phyloP scores from a whole-genome alignment of 495 filamentous ascomycete species.

The Lasiosphaeria hispida region DNA sequence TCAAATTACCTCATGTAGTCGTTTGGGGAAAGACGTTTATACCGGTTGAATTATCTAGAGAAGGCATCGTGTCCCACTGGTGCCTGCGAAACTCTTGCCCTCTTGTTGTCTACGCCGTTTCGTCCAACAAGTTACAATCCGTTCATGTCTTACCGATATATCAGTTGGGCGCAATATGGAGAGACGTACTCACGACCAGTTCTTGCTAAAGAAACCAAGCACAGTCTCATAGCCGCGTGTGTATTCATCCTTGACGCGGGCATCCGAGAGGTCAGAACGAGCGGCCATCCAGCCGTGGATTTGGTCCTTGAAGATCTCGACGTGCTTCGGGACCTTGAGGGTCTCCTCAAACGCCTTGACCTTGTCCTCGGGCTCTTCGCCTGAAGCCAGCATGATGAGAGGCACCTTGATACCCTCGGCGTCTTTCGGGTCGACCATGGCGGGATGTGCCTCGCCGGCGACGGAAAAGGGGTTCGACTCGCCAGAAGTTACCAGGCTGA shows the following conservation, averaged over 20 bases:
- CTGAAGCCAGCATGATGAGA: constrained; percentile 62
- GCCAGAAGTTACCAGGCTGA: constrained; percentile 55
- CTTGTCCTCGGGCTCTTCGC: constrained; percentile 63
- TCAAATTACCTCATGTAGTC: too few species aligned
- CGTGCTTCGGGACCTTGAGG: constrained; percentile 63
- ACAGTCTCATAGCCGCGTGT: constrained; percentile 73
- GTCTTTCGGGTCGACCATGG: constrained; percentile 80
- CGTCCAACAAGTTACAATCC: too few species aligned
- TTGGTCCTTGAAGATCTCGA: constrained; percentile 79
- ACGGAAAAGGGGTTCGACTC: constrained; percentile 64
- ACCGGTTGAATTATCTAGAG: too few species aligned
- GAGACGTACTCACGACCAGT: constrained; percentile 38
- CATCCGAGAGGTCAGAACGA: constrained; percentile 63
- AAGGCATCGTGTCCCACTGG: too few species aligned
- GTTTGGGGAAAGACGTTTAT: too few species aligned
- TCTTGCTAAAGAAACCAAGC: constrained; percentile 71
- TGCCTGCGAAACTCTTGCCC: too few species aligned
- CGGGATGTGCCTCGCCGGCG: constrained; percentile 74
- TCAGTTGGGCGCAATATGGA: too few species aligned
- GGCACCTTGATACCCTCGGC: constrained; percentile 65
- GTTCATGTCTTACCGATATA: too few species aligned
- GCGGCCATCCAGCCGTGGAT: constrained; percentile 94
- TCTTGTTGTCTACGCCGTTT: too few species aligned
- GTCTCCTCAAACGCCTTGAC: constrained; percentile 70
- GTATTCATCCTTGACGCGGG: constrained; percentile 70